Percentiles rank a stretch among this genome's conserved stretches.
These are phyloP conservation scores for Danielia oregonensis DNA, from an alignment of 805 yeast species.

Conservation along the genomic window DNA sequence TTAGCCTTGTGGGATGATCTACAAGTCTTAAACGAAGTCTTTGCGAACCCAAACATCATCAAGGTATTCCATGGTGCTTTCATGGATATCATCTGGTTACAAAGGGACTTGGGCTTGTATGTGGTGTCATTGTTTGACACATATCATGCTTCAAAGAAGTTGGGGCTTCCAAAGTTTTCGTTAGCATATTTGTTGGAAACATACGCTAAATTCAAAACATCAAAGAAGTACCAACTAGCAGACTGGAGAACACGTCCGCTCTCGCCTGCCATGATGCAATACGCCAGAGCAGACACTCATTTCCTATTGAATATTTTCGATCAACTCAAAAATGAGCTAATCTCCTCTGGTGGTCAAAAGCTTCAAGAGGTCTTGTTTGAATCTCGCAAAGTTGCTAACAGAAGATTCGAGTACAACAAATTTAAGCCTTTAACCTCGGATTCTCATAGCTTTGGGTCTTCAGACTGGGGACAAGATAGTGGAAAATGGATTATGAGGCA, in stretches of 20 bases:
- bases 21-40: slow-evolving; percentile 61
- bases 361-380: slow-evolving; percentile 61
- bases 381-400: slow-evolving; percentile 73
- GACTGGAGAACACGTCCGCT: slow-evolving; percentile 95
- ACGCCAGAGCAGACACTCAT: slow-evolving; percentile 95
- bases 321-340: slow-evolving; percentile 59
- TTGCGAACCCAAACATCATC: slow-evolving; percentile 74
- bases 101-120: slow-evolving; percentile 89
- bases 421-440: slow-evolving; percentile 40
- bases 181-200: slow-evolving; percentile 79
- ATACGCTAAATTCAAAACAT: slow-evolving; percentile 79
- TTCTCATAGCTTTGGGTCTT: slow-evolving; percentile 37
- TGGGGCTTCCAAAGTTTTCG: slow-evolving; percentile 80
- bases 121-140: slow-evolving; percentile 90
- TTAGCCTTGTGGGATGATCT: slow-evolving; percentile 72
- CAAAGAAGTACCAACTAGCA: slow-evolving; percentile 92
- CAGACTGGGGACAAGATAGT: slow-evolving; percentile 45
- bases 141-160: slow-evolving; percentile 75
- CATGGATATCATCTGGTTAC: slow-evolving; percentile 97
- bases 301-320: slow-evolving; percentile 80
- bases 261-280: slow-evolving; percentile 66
- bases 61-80: slow-evolving; percentile 96
- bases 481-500: slow-evolving; percentile 52
- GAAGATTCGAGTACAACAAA: slow-evolving; percentile 77
- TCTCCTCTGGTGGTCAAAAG: slow-evolving; percentile 40